These are phyloP conservation scores for Chrysoporthe puriensis DNA, from an alignment of 2,329 filamentous ascomycete genomes.

Conservation along the genomic window DNA sequence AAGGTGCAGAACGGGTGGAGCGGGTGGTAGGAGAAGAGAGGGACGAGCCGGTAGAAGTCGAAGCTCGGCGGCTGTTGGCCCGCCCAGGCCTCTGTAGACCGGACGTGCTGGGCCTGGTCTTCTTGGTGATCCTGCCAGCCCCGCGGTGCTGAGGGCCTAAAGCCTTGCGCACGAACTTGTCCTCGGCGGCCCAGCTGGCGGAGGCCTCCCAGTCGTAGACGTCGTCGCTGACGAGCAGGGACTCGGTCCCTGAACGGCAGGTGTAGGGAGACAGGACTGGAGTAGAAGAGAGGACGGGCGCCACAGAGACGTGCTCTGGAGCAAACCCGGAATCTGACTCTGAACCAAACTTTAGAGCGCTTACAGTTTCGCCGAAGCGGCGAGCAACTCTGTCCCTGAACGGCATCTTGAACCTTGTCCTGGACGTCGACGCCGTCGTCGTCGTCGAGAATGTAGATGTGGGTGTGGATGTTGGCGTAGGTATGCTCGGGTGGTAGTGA, in stretches of 20 bases:
- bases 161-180: constrained; percentile 12
- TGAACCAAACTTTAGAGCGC: constrained; percentile 30
- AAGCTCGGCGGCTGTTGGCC: constrained; percentile 8
- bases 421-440: neutral
- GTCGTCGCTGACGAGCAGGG: neutral
- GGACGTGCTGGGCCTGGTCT: neutral
- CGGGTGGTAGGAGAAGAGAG: neutral
- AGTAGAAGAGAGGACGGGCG: constrained; percentile 21
- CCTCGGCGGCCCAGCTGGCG: neutral
- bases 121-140: constrained; percentile 9
- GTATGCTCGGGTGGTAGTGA: constrained; percentile 1
- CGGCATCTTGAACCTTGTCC: constrained; percentile 33
- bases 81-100: constrained; percentile 5
- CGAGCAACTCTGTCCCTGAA: constrained; percentile 46
- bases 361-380: constrained; percentile 52
- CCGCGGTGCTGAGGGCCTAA: constrained; percentile 17
- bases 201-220: neutral
- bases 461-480: neutral
- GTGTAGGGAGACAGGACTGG: neutral
- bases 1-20: constrained; percentile 7
- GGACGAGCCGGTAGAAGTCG: constrained; percentile 13
- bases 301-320: constrained; percentile 25
- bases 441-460: neutral
- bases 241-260: neutral
- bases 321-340: constrained; percentile 21